A percentile compares a stretch with the other conserved stretches of the same genome.
phyloP scores from a whole-genome alignment of 495 filamentous ascomycete species.

The Cercophora sp. region DNA sequence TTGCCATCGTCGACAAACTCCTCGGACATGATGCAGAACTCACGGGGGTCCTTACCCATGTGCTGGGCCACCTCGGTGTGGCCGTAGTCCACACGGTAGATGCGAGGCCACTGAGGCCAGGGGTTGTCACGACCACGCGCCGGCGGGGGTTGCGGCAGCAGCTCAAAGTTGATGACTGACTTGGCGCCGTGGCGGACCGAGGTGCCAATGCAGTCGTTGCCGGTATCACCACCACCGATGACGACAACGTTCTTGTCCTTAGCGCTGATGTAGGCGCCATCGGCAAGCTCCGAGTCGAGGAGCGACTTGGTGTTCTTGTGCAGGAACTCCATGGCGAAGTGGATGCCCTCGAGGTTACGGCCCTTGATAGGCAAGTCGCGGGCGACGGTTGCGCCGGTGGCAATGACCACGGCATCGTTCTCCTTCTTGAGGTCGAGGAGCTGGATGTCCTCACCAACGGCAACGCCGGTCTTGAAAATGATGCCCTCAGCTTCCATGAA shows the following conservation, averaged over 20 bases:
- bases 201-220: slow-evolving; percentile 98
- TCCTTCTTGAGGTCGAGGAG: slow-evolving; percentile 70
- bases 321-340: slow-evolving; percentile 98
- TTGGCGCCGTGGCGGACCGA: slow-evolving; percentile 97
- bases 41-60: slow-evolving; percentile 94
- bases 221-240: slow-evolving; percentile 97
- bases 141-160: slow-evolving; percentile 89
- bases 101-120: slow-evolving; percentile 98
- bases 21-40: slow-evolving; percentile 98
- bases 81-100: slow-evolving; percentile 97
- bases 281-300: slow-evolving; percentile 83
- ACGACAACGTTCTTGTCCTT: slow-evolving; percentile 97
- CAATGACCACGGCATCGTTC: slow-evolving; percentile 87
- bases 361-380: slow-evolving; percentile 92
- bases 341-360: slow-evolving; percentile 87
- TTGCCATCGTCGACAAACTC: slow-evolving; percentile 92
- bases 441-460: slow-evolving; percentile 76
- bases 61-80: slow-evolving; percentile 96
- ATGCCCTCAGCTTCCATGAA: slow-evolving; percentile 94
- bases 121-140: slow-evolving; percentile 96
- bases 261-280: slow-evolving; percentile 90
- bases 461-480: slow-evolving; percentile 70
- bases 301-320: slow-evolving; percentile 98
- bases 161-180: slow-evolving; percentile 95
- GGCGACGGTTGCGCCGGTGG: slow-evolving; percentile 95